phyloP scores from a whole-genome alignment of 2,329 filamentous ascomycete genomes.

The Cadophora malorum region DNA sequence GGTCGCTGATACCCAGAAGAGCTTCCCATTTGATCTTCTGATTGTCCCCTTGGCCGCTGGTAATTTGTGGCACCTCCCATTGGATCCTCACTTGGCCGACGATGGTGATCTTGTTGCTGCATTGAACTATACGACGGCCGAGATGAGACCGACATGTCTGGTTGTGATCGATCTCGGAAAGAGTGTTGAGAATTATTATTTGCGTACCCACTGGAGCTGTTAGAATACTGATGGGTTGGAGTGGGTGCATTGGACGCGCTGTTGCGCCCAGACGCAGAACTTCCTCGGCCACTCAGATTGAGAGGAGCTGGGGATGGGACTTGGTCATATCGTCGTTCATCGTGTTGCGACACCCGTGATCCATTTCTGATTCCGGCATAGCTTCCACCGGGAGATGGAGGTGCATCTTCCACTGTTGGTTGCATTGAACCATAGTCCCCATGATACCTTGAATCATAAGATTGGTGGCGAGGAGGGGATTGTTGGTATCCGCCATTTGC shows the following conservation, averaged over 20 bases:
- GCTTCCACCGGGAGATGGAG: constrained; percentile 40
- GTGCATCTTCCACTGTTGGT: constrained; percentile 53
- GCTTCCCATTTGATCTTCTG: constrained; percentile 11
- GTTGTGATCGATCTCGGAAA: constrained; percentile 37
- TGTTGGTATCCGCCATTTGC: constrained; percentile 39
- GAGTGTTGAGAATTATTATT: constrained; percentile 39
- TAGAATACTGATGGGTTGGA: constrained; percentile 40
- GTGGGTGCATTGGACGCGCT: constrained; percentile 32
- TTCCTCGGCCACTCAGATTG: constrained; percentile 41
- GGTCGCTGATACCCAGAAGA: constrained; percentile 24
- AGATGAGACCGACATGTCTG: constrained; percentile 37
- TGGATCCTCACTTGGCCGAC: constrained; percentile 6
- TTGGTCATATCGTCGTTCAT: constrained; percentile 41
- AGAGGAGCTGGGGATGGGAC: constrained; percentile 43
- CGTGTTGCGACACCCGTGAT: constrained; percentile 34
- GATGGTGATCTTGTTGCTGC: constrained; percentile 30
- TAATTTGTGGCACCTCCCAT: constrained; percentile 14
- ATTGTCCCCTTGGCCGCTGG: constrained; percentile 18
- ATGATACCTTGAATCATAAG: constrained; percentile 47
- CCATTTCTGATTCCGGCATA: constrained; percentile 32
- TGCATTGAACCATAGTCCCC: constrained; percentile 53
- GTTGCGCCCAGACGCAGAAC: constrained; percentile 38
- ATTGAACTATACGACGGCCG: constrained; percentile 38
- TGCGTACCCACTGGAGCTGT: constrained; percentile 38
- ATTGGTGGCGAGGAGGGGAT: constrained; percentile 44